A percentile compares a stretch with the other conserved stretches of the same genome.
Conservation (phyloP, 1,284 basidiomycete species). For the Microbotryum lychnidis-dioicae region DNA sequence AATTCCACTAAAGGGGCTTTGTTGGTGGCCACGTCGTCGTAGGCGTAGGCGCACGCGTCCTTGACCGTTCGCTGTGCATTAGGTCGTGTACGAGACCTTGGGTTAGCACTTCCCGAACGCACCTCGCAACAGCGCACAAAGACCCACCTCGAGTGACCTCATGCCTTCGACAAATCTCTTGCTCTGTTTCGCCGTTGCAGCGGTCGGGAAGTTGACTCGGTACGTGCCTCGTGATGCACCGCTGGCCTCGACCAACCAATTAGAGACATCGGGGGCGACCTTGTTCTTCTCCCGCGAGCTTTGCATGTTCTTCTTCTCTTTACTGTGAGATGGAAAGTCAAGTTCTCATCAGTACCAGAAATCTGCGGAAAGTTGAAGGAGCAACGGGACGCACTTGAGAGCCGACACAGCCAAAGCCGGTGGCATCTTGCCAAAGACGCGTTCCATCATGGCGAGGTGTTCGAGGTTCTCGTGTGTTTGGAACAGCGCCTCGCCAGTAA, state of each 20-base stretch:
- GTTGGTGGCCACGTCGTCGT: slow-evolving; percentile 47
- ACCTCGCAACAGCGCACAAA: background rate
- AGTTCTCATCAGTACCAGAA: slow-evolving; percentile 55
- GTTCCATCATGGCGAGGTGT: slow-evolving; percentile 99
- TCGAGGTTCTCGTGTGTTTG: slow-evolving; percentile 99
- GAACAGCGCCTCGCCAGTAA: slow-evolving; percentile 92
- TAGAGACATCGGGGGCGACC: slow-evolving; percentile 39
- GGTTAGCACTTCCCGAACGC: no score
- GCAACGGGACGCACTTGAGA: slow-evolving; percentile 20
- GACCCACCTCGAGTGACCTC: slow-evolving; percentile 61
- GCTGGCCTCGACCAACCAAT: background rate
- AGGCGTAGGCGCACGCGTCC: slow-evolving; percentile 1
- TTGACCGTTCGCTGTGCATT: slow-evolving; percentile 47
- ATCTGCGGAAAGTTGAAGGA: slow-evolving; percentile 27
- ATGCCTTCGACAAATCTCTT: slow-evolving; percentile 88
- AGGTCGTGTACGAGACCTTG: background rate
- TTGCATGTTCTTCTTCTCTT: slow-evolving; percentile 47
- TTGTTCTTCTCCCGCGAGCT: slow-evolving; percentile 80
- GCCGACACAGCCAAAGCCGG: slow-evolving; percentile 55
- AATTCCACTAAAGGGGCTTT: slow-evolving; percentile 55
- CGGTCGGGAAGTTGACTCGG: slow-evolving; percentile 85
- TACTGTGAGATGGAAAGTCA: background rate
- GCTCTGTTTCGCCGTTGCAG: slow-evolving; percentile 69
- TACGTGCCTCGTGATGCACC: background rate
- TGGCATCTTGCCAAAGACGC: slow-evolving; percentile 95